These are phyloP conservation scores for Ogataea pini DNA, from an alignment of 805 yeast genomes.

Conservation along the genomic window DNA sequence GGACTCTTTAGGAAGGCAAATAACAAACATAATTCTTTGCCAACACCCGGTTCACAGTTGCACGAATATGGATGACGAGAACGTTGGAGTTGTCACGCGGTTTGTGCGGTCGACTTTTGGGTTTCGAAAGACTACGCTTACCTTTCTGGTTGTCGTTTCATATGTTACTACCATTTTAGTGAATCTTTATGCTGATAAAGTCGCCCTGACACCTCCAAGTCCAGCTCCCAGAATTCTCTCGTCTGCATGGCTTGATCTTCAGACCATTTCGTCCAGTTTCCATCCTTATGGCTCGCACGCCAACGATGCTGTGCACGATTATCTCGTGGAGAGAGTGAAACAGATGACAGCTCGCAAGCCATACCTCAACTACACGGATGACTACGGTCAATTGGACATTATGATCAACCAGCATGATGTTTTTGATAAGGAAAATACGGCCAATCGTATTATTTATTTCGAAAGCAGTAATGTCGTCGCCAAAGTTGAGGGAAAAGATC, in stretches of 20 bases:
- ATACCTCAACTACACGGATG: slow-evolving; percentile 42
- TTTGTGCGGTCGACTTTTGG: slow-evolving; percentile 55
- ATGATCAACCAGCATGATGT: slow-evolving; percentile 51
- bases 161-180: slow-evolving; percentile 41
- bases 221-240: slow-evolving; percentile 40
- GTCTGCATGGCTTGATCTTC: slow-evolving; percentile 71
- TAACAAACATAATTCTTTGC: neutral
- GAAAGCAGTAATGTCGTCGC: slow-evolving; percentile 83
- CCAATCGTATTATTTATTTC: slow-evolving; percentile 62
- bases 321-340: slow-evolving; percentile 48
- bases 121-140: slow-evolving; percentile 72
- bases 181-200: slow-evolving; percentile 38
- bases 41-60: neutral
- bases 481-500: slow-evolving; percentile 64
- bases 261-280: slow-evolving; percentile 59
- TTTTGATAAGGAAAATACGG: slow-evolving; percentile 43
- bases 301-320: slow-evolving; percentile 76
- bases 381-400: slow-evolving; percentile 41
- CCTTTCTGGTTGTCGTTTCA: slow-evolving; percentile 53
- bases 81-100: slow-evolving; percentile 24
- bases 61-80: slow-evolving; percentile 1
- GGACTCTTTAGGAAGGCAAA: neutral
- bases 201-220: slow-evolving; percentile 45
- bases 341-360: slow-evolving; percentile 32
- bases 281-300: slow-evolving; percentile 82